Base-by-base conservation (phyloP, 305 asterid species). In the Caryopteris hybrid region DNA sequence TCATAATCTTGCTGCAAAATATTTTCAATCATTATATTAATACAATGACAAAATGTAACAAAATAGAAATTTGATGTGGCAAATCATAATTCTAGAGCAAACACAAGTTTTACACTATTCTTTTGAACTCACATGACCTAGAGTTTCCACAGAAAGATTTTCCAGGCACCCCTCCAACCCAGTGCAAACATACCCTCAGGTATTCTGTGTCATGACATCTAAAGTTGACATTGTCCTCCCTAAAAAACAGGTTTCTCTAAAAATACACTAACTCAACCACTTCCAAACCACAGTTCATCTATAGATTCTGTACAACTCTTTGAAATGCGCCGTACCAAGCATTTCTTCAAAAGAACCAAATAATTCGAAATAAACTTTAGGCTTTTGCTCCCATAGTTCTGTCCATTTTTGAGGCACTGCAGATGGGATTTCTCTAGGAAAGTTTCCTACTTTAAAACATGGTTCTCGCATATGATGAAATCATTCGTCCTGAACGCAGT, bases 401-500 rank as follows among this genome's bases (percentile, higher is more conserved):
- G 16, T 71, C 58, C n/a, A 50, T 8, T 10, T 17, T 39, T 33
- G 43, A 8, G 31, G 47, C 66, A 43, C 51, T 45, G 68, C 27
- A 29, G 34, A 33, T 47, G 29, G 4, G 47, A 41, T 41, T 0
- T 39, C 36, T 60, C 52, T 51, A 7, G 16, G 3, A 50, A 34
- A n/a, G 18, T 14, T 36, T 11, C 56, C 8, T 2, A 8, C 50
- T 23, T 51, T 9, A 66, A 62, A 36, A 29, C 51, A 14, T 17
- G 29, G 64, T 53, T 22, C 29, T 33, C 23, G 3, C 10, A 21
- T 33, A n/a, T 36, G 54, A 54, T 46, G 60, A 75, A 23, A 29
- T 57, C 27, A 62, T 43, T 18, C 39, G 45, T 46, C 33, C 68
- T 66, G 71, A 67, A 51, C 31, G 59, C 66, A 51, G 18, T 74